Base-by-base conservation (phyloP, 495 filamentous ascomycete genomes). In the Talaromyces ruber region DNA sequence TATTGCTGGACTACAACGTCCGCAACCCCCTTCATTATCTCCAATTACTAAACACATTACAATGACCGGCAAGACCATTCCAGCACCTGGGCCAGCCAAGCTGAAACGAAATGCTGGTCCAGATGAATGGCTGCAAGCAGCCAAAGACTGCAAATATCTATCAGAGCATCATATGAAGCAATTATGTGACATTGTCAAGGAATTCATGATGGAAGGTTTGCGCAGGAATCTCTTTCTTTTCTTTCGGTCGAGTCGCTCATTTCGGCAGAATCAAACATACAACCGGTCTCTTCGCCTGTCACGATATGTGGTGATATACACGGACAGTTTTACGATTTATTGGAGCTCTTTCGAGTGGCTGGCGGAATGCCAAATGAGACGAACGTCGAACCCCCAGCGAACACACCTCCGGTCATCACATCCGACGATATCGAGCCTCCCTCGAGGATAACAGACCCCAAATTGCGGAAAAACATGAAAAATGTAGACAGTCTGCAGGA, bases 261-360 rank as follows among this genome's bases (percentile, higher is more conserved):
- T 59, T n/a, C 26, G 58, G 14, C 65, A 96, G 94, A 98, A 80
- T 96, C 92, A 58, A 98, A 98, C 73, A 97, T 98, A 32, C 93
- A 97, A 70, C 94, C 95, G 22, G 94, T 98, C 29, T 84, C 86
- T 16, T 96, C 95, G 0, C 94, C 94, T n/a, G 94, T 98, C 59
- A 98, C 94, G 29, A 87, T 98, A 65, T 98, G 94, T 70, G 94
- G 94, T 68, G 94, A 98, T 71, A 97, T 98, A 67, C 94, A 98
- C 75, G 94, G 94, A 68, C 94, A 98, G 77, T 98, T 97, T 76
- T 98, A 98, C 81, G 94, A 98, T 74, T 82, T 98, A 6, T 84
- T 98, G 56, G 94, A 98, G 75, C 86, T 98, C 29, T 98, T 98
- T 78, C 88, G 91, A 47, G 93, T 98, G 6, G 92, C 92, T 22